These are phyloP conservation scores for Turnera subulata DNA, from an alignment of 345 rosid genomes.

Conservation along the genomic window DNA sequence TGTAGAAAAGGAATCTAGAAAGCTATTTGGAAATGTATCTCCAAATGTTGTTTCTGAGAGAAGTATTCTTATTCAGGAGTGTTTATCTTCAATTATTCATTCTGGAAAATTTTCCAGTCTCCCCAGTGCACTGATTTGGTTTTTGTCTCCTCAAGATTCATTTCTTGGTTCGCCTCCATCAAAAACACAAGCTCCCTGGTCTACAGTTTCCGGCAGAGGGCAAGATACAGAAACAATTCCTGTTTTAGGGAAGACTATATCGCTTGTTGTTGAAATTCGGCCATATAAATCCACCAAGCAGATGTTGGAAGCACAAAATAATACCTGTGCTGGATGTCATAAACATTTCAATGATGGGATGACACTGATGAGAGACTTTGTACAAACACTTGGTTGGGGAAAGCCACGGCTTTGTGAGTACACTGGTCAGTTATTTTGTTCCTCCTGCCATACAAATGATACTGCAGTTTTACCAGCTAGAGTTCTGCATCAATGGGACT, in stretches of 20 bases:
- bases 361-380: slow-evolving; percentile 66
- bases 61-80: slow-evolving; percentile 81
- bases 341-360: slow-evolving; percentile 73
- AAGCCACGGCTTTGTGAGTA: slow-evolving; percentile 88
- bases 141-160: slow-evolving; percentile 71
- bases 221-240: slow-evolving; percentile 38
- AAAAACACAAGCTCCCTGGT: slow-evolving; percentile 29
- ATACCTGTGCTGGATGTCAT: slow-evolving; percentile 91
- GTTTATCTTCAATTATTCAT: slow-evolving; percentile 61
- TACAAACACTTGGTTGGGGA: slow-evolving; percentile 83
- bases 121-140: slow-evolving; percentile 66
- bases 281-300: slow-evolving; percentile 68
- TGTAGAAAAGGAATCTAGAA: slow-evolving; percentile 75
- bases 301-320: slow-evolving; percentile 78
- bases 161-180: slow-evolving; percentile 44
- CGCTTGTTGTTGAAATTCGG: slow-evolving; percentile 66
- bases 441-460: slow-evolving; percentile 83
- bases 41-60: slow-evolving; percentile 82
- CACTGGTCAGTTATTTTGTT: slow-evolving; percentile 87
- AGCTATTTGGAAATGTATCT: slow-evolving; percentile 77
- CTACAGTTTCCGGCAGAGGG: slow-evolving; percentile 22
- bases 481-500: slow-evolving; percentile 94
- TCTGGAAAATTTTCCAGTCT: slow-evolving; percentile 48
- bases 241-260: slow-evolving; percentile 76
- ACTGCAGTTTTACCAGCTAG: slow-evolving; percentile 82